Conservation (phyloP, 495 filamentous ascomycete species). For the Penicillium atrosanguineum region DNA sequence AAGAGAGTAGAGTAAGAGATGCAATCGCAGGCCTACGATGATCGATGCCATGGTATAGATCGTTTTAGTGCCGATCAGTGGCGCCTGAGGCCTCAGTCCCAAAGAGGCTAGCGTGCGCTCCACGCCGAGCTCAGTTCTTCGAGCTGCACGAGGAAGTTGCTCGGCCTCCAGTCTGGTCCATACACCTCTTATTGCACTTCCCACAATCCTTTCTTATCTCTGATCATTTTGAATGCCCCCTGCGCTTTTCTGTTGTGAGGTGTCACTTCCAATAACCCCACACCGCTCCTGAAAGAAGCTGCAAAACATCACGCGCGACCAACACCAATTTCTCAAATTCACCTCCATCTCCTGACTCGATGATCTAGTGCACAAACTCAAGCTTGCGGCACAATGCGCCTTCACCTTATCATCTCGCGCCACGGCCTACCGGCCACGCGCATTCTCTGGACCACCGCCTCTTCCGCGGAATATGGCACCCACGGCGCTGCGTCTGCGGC, state of each 20-base stretch:
- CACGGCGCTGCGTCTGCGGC: slow-evolving; percentile 28
- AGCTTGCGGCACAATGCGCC: slow-evolving; percentile 57
- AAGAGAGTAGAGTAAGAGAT: too few relatives aligned
- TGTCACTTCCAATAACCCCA: background rate
- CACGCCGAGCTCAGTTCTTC: slow-evolving; percentile 6
- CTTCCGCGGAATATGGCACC: slow-evolving; percentile 30
- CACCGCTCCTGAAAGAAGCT: background rate
- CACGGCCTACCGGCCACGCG: slow-evolving; percentile 73
- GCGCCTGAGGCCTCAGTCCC: slow-evolving; percentile 4
- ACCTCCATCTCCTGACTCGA: slow-evolving; percentile 7
- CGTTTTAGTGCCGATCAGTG: background rate
- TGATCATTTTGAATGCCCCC: background rate
- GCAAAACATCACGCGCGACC: slow-evolving; percentile 2
- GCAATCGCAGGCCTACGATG: background rate
- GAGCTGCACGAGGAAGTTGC: slow-evolving; percentile 11
- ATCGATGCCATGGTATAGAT: background rate
- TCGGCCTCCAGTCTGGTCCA: background rate
- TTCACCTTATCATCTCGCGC: slow-evolving; percentile 78
- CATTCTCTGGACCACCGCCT: slow-evolving; percentile 65
- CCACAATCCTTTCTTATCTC: background rate
- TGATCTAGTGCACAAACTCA: slow-evolving; percentile 10
- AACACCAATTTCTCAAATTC: background rate
- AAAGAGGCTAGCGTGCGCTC: slow-evolving; percentile 9
- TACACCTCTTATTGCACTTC: background rate
- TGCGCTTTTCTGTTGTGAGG: background rate